A percentile compares a stretch with the other conserved stretches of the same genome.
Conservation (phyloP, 768 basidiomycete species). For the Leccinum obscurum region DNA sequence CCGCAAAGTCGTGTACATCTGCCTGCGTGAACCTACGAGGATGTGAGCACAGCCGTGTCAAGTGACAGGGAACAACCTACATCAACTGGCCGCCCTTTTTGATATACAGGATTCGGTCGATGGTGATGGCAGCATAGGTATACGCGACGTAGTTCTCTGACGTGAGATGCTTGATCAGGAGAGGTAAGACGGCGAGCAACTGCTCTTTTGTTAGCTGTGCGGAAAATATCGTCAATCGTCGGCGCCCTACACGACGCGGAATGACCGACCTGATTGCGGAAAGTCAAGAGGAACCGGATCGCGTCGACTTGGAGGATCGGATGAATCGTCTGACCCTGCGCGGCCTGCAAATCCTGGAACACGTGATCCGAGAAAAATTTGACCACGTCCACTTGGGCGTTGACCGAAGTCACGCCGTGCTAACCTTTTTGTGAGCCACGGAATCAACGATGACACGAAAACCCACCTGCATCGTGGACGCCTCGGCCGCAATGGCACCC, state of each 20-base stretch:
- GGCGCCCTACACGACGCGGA: neutral
- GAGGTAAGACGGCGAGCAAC: conserved; percentile 85
- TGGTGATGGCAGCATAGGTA: conserved; percentile 97
- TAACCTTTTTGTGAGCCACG: conserved; percentile 26
- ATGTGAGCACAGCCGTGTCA: neutral
- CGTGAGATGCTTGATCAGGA: conserved; percentile 77
- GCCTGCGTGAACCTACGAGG: conserved; percentile 74
- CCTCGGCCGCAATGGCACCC: conserved; percentile 90
- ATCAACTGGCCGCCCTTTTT: conserved; percentile 72
- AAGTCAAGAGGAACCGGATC: conserved; percentile 91
- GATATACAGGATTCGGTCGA: conserved; percentile 92
- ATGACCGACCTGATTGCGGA: conserved; percentile 83
- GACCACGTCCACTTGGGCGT: conserved; percentile 89
- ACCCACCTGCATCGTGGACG: conserved; percentile 78
- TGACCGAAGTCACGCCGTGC: conserved; percentile 94
- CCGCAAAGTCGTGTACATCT: conserved; percentile 85
- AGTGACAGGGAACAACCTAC: conserved; percentile 45
- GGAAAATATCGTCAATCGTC: neutral
- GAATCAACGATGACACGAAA: neutral
- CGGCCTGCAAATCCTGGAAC: conserved; percentile 79
- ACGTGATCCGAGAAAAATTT: conserved; percentile 94
- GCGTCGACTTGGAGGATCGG: conserved; percentile 95
- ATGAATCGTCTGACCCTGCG: conserved; percentile 59
- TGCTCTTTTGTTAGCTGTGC: conserved; percentile 88
- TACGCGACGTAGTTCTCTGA: conserved; percentile 90